Evolutionary conservation across 139 green algal species (phyloP).

Genomic region (Mesotaenium endlicherianum): DNA sequence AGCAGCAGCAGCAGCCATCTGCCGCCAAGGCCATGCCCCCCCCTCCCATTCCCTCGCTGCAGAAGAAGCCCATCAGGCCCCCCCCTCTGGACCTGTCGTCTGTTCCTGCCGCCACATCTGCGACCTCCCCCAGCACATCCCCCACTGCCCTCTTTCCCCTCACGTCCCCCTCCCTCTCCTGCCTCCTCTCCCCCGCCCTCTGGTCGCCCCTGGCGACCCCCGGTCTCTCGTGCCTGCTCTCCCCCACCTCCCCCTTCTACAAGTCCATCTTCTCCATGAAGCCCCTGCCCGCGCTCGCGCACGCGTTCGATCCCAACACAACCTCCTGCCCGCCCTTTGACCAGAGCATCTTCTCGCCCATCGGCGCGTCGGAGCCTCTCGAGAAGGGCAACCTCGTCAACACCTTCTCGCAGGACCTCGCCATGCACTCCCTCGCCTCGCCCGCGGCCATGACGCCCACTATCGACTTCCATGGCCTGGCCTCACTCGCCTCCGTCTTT

Average conservation of each 20-base stretch:
- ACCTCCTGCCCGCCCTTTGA: no score
- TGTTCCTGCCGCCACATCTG: not conserved
- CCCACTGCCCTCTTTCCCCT: not conserved
- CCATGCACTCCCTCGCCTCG: no score
- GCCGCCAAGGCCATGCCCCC: no score
- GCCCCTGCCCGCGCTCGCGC: not conserved
- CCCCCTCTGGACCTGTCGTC: slow-evolving; percentile 1
- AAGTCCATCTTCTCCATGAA: not conserved
- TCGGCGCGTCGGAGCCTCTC: no score
- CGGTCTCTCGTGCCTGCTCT: not conserved
- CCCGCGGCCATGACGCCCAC: no score
- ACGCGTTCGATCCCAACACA: not conserved
- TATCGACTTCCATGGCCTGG: no score
- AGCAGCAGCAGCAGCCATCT: no score
- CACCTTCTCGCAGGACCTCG: no score
- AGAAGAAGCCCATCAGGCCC: not conserved
- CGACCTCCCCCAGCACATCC: not conserved
- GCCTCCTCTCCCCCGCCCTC: not conserved
- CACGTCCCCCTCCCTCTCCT: slow-evolving; percentile 1
- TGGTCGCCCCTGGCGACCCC: not conserved
- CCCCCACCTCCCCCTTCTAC: not conserved
- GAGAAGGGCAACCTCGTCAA: no score
- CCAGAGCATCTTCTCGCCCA: no score
- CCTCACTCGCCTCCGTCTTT: no score
- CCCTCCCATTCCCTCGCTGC: not conserved